Base-by-base conservation (phyloP, 495 filamentous ascomycete species). In the Aspergillus egyptiacus region DNA sequence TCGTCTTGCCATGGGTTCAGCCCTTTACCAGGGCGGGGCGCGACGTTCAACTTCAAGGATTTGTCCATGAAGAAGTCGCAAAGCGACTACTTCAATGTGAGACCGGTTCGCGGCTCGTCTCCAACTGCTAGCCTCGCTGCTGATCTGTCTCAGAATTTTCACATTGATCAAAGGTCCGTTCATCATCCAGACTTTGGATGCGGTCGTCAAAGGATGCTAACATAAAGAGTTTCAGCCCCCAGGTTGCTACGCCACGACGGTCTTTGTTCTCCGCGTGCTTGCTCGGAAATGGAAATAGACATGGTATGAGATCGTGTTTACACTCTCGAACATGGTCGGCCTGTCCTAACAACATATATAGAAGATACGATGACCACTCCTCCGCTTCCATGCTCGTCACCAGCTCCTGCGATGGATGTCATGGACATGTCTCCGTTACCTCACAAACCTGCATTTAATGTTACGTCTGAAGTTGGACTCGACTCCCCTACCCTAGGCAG, bases 351-450 rank as follows among this genome's bases (percentile, higher is more conserved):
- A n/a, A 49, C 37, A 31, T 58, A 54, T 54, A 64, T 61, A 70
- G 66, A 64, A 37, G 88, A 88, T 62, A 77, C 75, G 55, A 76
- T 85, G 59, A 93, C 84, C 6, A 96, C 91, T 6, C 91, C 93
- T 38, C 87, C 88, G 9, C 73, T 91, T 14, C 85, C 84, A 32
- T 79, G 82, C 2, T 94, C 91, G 9, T 96, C 93, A 6, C 91
- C 91, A 9, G 77, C 75, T 11, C 71, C 76, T n/a, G 72, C 68
- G n/a, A 72, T 79, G 51, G 90, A 96, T 53, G 71, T 75, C 28
- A 96, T 97, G 90, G 94, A 97, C 56, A 84, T 95, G 69, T 96
- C 91, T 17, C 93, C 93, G 10, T 68, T 97, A 31, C 93, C 91
- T 10, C 91, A 95, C 65, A 98, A 96, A 70, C 75, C 78, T 18